Conservation (phyloP, 768 basidiomycete species). For the Lactarius pseudohatsudake region DNA sequence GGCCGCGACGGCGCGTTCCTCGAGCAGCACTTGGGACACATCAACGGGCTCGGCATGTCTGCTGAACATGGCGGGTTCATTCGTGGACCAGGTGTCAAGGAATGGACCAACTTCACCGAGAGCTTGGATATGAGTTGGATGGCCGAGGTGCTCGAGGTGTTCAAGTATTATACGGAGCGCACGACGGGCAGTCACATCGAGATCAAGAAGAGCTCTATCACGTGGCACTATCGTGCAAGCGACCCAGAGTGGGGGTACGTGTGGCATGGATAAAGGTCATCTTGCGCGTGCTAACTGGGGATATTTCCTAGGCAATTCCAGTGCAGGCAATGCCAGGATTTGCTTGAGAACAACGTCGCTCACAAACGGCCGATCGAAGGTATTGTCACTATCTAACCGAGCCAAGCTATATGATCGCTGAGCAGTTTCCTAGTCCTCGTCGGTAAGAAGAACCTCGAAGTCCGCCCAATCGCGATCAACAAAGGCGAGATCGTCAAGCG, state of each 20-base stretch:
- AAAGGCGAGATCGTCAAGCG: conserved; percentile 99
- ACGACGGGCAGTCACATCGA: conserved; percentile 97
- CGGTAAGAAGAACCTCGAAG: conserved; percentile 98
- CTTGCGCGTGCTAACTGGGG: conserved; percentile 4
- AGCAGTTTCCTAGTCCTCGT: conserved; percentile 62
- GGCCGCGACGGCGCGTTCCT: conserved; percentile 93
- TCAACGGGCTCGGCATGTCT: conserved; percentile 80
- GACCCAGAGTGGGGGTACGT: conserved; percentile 97
- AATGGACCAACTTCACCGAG: conserved; percentile 90
- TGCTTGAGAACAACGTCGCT: conserved; percentile 91
- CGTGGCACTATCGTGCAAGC: conserved; percentile 92
- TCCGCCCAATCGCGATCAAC: conserved; percentile 92
- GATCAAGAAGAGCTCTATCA: conserved; percentile 95
- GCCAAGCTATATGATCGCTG: background rate
- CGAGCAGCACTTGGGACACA: conserved; percentile 85
- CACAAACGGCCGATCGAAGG: conserved; percentile 94
- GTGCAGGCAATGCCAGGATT: conserved; percentile 94
- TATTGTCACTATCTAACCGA: conserved; percentile 32
- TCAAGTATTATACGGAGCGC: conserved; percentile 94
- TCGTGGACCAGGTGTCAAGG: conserved; percentile 58
- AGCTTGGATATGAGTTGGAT: conserved; percentile 97
- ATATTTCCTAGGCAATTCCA: conserved; percentile 69
- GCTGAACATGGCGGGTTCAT: conserved; percentile 97
- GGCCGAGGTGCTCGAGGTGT: conserved; percentile 92
- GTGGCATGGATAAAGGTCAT: background rate